Percentiles rank a stretch among this genome's conserved stretches.
These are phyloP conservation scores for Russula compacta DNA, from an alignment of 768 basidiomycete genomes.

Conservation along the genomic window DNA sequence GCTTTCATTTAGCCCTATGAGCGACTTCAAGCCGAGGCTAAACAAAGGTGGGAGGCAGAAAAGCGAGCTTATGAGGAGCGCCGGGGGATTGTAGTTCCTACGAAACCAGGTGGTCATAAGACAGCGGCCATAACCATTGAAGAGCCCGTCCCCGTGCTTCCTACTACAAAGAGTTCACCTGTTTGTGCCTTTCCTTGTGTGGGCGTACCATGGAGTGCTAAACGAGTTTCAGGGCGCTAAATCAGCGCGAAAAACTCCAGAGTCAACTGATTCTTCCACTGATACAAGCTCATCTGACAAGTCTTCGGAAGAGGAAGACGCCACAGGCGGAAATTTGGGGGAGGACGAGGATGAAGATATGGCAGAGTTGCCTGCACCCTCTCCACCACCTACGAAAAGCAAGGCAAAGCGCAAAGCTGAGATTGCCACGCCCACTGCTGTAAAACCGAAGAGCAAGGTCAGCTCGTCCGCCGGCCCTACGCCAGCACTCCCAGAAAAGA, in stretches of 20 bases:
- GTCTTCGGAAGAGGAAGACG: conserved; percentile 10
- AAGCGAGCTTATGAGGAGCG: conserved; percentile 59
- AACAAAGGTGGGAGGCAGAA: conserved; percentile 52
- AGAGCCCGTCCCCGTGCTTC: neutral
- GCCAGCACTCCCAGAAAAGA: conserved; percentile 29
- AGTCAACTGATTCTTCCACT: conserved; percentile 9
- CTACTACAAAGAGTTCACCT: neutral
- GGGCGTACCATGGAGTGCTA: neutral
- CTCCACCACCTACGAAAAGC: conserved; percentile 23
- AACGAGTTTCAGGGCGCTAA: neutral
- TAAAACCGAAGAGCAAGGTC: conserved; percentile 7
- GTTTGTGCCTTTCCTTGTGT: neutral
- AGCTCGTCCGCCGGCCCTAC: neutral
- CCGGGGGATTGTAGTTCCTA: conserved; percentile 22
- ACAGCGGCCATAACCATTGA: neutral
- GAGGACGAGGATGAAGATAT: conserved; percentile 30
- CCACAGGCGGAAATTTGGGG: conserved; percentile 16
- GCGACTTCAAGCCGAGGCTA: conserved; percentile 45
- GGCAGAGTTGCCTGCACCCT: conserved; percentile 27
- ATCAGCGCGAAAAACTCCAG: conserved; percentile 2
- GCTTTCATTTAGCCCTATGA: conserved; percentile 41
- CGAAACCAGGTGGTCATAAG: neutral
- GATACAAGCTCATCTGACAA: conserved; percentile 7
- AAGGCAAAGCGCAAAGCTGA: conserved; percentile 20
- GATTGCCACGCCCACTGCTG: conserved; percentile 1